Conservation (phyloP, 805 yeast species). For the Saccharomycopsis capsularis region DNA sequence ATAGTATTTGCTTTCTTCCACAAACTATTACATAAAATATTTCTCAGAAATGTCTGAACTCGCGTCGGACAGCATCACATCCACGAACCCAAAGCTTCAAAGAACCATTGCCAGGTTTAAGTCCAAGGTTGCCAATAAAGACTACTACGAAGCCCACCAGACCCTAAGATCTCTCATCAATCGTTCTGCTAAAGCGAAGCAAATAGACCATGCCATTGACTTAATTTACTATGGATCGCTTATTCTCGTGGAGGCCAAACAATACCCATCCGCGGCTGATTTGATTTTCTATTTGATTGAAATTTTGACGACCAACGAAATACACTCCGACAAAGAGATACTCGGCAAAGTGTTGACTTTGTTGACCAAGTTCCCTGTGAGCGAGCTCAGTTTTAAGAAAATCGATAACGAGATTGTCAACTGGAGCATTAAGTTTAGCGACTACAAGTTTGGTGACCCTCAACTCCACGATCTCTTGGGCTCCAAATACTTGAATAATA, state of each 20-base stretch:
- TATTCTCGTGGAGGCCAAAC: constrained; percentile 58
- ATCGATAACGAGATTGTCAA: constrained; percentile 57
- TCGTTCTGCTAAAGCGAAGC: constrained; percentile 64
- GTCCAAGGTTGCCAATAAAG: constrained; percentile 59
- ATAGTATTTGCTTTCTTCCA: too few species aligned
- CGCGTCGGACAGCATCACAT: constrained; percentile 12
- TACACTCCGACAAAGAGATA: constrained; percentile 23
- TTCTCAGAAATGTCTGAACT: not conserved
- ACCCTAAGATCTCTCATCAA: constrained; percentile 85
- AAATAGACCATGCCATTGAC: constrained; percentile 65
- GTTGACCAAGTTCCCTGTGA: constrained; percentile 36
- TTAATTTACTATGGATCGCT: constrained; percentile 65
- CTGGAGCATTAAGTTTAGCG: constrained; percentile 52
- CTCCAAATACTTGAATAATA: constrained; percentile 42
- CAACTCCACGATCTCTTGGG: constrained; percentile 72
- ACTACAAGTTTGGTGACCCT: constrained; percentile 61
- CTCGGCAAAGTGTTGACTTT: constrained; percentile 37
- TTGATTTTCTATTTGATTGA: constrained; percentile 65
- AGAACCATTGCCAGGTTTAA: constrained; percentile 61
- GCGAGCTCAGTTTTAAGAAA: constrained; percentile 57
- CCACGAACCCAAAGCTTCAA: constrained; percentile 37
- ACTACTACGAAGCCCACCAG: constrained; percentile 94
- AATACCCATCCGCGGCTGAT: constrained; percentile 79
- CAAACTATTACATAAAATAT: too few species aligned
- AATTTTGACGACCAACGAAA: constrained; percentile 48